A percentile compares a stretch with the other conserved stretches of the same genome.
These are phyloP conservation scores for Syzygium malaccense DNA, from an alignment of 441 rosid species.

Conservation along the genomic window DNA sequence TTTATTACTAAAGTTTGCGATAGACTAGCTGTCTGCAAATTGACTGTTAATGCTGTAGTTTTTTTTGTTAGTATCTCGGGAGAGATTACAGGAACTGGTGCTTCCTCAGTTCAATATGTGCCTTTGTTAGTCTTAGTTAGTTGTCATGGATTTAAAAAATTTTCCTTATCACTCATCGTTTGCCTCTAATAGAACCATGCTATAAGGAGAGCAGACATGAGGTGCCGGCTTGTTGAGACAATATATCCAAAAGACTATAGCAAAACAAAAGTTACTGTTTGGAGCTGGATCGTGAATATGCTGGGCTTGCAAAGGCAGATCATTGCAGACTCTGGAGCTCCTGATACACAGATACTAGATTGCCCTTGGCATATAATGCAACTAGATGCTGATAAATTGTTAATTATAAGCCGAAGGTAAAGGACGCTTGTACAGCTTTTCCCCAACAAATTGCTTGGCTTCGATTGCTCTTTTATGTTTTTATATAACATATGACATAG, in stretches of 20 bases:
- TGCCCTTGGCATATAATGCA: conserved; percentile 93
- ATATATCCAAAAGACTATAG: conserved; percentile 51
- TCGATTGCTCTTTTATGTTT: not conserved
- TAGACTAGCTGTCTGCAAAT: not conserved
- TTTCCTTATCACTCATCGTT: conserved; percentile 1
- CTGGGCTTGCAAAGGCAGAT: conserved; percentile 44
- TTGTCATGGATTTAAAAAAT: conserved; percentile 4
- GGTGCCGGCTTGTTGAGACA: conserved; percentile 77
- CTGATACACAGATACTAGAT: conserved; percentile 31
- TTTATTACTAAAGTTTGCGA: not conserved
- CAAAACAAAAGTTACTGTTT: conserved; percentile 34
- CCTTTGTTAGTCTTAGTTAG: not conserved
- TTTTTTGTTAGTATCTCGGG: not conserved
- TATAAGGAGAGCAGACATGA: conserved; percentile 83
- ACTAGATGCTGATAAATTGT: conserved; percentile 32
- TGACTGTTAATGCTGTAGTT: not conserved
- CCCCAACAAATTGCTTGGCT: not conserved
- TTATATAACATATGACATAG: not conserved
- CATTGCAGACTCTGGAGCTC: conserved; percentile 38
- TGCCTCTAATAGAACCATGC: conserved; percentile 67
- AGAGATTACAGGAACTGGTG: not conserved
- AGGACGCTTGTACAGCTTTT: not conserved
- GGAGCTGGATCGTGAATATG: conserved; percentile 67
- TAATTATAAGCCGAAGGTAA: conserved; percentile 64
- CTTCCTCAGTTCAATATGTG: not conserved